These are phyloP conservation scores for Xylariomycetidae sp. DNA, from an alignment of 2,329 filamentous ascomycete genomes.

Conservation along the genomic window DNA sequence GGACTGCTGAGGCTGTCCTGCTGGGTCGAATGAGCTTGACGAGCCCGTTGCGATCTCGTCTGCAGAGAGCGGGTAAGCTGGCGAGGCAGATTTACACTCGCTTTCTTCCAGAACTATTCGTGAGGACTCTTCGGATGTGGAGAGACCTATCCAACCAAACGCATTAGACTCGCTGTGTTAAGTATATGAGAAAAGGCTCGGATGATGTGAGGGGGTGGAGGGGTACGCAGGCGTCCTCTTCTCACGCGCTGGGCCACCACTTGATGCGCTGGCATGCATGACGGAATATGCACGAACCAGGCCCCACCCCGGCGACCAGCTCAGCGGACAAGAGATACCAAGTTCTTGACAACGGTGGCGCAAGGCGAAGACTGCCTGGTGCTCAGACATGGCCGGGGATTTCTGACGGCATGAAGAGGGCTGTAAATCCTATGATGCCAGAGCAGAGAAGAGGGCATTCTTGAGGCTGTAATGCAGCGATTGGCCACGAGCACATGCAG, in stretches of 20 bases:
- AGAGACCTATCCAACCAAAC: conserved; percentile 38
- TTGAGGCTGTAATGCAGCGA: conserved; percentile 21
- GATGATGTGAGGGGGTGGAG: conserved; percentile 28
- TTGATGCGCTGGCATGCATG: conserved; percentile 55
- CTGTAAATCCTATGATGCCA: conserved; percentile 17
- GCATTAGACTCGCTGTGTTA: conserved; percentile 32
- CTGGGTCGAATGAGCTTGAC: conserved; percentile 9
- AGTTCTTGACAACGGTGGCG: conserved; percentile 26
- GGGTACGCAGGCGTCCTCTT: conserved; percentile 29
- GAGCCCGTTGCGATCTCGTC: conserved; percentile 20
- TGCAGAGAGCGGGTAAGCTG: conserved; percentile 27
- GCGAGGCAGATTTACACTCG: conserved; percentile 27
- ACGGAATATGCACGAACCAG: conserved; percentile 50
- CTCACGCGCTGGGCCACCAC: conserved; percentile 38
- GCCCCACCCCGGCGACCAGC: conserved; percentile 39
- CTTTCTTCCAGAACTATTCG: conserved; percentile 26
- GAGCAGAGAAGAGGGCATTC: conserved; percentile 11
- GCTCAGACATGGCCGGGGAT: conserved; percentile 11
- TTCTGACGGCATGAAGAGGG: conserved; percentile 19
- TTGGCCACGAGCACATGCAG: conserved; percentile 21
- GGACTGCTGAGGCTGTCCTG: conserved; percentile 21
- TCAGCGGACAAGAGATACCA: conserved; percentile 30
- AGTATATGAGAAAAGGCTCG: conserved; percentile 33
- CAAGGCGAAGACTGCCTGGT: conserved; percentile 26
- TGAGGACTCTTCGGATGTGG: conserved; percentile 26